phyloP scores from a whole-genome alignment of 116 monocot genomes.

The Posidonia oceanica region DNA sequence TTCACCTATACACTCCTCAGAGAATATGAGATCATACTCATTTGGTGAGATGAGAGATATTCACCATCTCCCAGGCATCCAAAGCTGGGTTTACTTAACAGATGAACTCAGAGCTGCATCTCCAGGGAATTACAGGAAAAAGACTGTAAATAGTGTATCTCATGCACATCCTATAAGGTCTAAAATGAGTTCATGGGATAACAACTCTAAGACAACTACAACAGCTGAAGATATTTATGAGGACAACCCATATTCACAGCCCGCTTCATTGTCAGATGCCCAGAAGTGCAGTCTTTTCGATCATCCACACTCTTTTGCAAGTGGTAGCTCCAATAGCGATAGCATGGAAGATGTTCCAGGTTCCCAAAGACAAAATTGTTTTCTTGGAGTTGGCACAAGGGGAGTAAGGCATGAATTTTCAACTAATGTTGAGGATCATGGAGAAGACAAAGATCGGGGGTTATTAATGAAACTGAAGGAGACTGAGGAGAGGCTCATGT shows the following conservation, averaged over 20 bases:
- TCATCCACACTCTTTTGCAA: constrained; percentile 9
- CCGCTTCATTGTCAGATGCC: constrained; percentile 2
- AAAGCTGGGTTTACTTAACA: neutral
- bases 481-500: constrained; percentile 24
- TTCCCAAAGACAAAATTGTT: constrained; percentile 1
- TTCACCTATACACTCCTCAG: constrained; percentile 28
- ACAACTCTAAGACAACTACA: constrained; percentile 32
- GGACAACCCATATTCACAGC: constrained; percentile 21
- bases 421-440: constrained; percentile 4
- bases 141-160: constrained; percentile 8
- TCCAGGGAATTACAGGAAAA: constrained; percentile 13
- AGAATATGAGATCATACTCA: constrained; percentile 28
- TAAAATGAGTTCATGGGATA: constrained; percentile 14
- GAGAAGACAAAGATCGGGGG: constrained; percentile 29
- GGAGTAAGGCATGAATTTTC: neutral
- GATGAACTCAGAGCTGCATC: constrained; percentile 10
- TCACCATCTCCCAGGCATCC: constrained; percentile 5
- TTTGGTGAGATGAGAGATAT: constrained; percentile 33
- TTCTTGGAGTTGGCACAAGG: neutral
- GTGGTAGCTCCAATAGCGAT: neutral
- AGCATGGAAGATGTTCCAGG: neutral
- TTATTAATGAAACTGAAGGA: constrained; percentile 44
- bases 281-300: constrained; percentile 10
- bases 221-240: constrained; percentile 57
- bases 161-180: constrained; percentile 8